Percentiles rank a stretch among this genome's conserved stretches.
Evolutionary conservation across 208 protist genomes (phyloP).

Genomic region (Acanthamoeba culbertsoni): DNA sequence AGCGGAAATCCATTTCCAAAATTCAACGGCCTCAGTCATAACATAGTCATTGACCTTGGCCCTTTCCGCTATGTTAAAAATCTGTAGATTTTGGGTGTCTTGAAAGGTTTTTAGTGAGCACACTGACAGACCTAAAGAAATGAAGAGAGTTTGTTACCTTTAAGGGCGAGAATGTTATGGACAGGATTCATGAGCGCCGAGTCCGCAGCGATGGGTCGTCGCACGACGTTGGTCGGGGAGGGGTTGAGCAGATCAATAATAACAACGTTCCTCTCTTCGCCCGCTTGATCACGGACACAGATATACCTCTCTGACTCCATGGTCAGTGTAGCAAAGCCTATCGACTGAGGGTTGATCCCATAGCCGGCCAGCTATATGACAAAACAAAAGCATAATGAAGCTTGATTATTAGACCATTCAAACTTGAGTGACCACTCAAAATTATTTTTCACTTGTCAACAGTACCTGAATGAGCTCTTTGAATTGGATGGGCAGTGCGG

Average conservation of each 20-base stretch:
- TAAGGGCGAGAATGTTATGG: slow-evolving; percentile 95
- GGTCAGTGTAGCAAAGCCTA: slow-evolving; percentile 96
- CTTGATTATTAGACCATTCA: not conserved
- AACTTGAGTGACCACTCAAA: not conserved
- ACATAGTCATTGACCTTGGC: slow-evolving; percentile 93
- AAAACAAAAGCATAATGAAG: not conserved
- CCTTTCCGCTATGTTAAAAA: slow-evolving; percentile 97
- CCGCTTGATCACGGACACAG: slow-evolving; percentile 92
- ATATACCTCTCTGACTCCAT: slow-evolving; percentile 98
- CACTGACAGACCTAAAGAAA: not conserved
- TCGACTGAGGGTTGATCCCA: slow-evolving; percentile 91
- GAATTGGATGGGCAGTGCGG: slow-evolving; percentile 54
- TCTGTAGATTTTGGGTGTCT: slow-evolving; percentile 95
- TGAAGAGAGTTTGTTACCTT: slow-evolving; percentile 74
- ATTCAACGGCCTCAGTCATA: slow-evolving; percentile 94
- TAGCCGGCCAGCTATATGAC: not conserved
- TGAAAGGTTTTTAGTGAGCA: not conserved
- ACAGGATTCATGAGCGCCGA: slow-evolving; percentile 98
- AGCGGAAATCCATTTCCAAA: slow-evolving; percentile 96
- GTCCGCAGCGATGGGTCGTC: slow-evolving; percentile 96
- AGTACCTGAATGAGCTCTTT: slow-evolving; percentile 53
- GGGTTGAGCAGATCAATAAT: slow-evolving; percentile 95
- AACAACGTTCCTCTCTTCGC: slow-evolving; percentile 86
- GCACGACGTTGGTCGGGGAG: slow-evolving; percentile 82
- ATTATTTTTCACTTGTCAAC: too few relatives aligned